Percentiles rank a stretch among this genome's conserved stretches.
Conservation (phyloP, 2,329 filamentous ascomycete genomes). For the Arthroderma sp. region DNA sequence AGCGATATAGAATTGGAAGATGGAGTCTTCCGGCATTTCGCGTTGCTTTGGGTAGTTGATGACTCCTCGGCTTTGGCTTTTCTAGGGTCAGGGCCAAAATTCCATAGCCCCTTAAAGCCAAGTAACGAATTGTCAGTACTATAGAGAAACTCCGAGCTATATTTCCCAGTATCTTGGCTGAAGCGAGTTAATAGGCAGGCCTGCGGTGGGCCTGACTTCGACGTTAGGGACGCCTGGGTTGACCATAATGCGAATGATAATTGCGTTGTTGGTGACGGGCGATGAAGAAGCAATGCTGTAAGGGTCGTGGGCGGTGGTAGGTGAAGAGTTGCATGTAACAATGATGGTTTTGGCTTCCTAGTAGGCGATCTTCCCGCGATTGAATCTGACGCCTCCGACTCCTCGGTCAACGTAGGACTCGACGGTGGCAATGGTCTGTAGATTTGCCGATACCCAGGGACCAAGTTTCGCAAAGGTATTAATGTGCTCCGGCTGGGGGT, state of each 20-base stretch:
- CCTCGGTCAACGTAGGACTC: slow-evolving; percentile 6
- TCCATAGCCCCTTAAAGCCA: slow-evolving; percentile 80
- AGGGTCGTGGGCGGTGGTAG: slow-evolving; percentile 62
- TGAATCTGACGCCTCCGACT: slow-evolving; percentile 47
- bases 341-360: slow-evolving; percentile 22
- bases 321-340: slow-evolving; percentile 34
- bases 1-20: slow-evolving; percentile 56
- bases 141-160: slow-evolving; percentile 77
- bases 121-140: slow-evolving; percentile 85
- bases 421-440: slow-evolving; percentile 29
- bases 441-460: slow-evolving; percentile 72
- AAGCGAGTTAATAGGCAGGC: slow-evolving; percentile 34
- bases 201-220: slow-evolving; percentile 32
- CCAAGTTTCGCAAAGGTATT: slow-evolving; percentile 63
- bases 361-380: slow-evolving; percentile 36
- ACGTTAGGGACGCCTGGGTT: slow-evolving; percentile 27
- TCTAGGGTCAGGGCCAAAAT: slow-evolving; percentile 62
- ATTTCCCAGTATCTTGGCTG: slow-evolving; percentile 68
- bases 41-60: slow-evolving; percentile 2
- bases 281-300: slow-evolving; percentile 70
- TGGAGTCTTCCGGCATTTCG: slow-evolving; percentile 9
- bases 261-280: slow-evolving; percentile 64
- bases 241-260: slow-evolving; percentile 54
- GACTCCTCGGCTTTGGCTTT: slow-evolving; percentile 6
- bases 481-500: slow-evolving; percentile 55